Base-by-base conservation (phyloP, 2,329 filamentous ascomycete genomes). In the Stachybotrys chlorohalonatus region DNA sequence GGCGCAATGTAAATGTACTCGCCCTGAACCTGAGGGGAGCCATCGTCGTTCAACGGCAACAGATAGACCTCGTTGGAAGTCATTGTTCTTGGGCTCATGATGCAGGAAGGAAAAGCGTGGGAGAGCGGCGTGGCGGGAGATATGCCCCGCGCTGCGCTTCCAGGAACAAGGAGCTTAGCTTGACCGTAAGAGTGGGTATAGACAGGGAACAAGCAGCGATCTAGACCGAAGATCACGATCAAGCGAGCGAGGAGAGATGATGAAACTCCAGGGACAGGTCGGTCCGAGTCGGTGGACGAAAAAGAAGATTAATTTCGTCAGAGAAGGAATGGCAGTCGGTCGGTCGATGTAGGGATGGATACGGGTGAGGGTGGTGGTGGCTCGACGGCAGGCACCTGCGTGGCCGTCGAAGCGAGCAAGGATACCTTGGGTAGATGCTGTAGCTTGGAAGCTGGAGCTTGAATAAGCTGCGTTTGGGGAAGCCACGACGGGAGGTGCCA, bases 1-100 rank as follows among this genome's bases (percentile, higher is more conserved):
- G 94, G 85, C 1, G 91, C 87, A 48, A 99, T 78, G 70, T 96
- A 96, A 65, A 97, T 89, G 76, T 96, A 99, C 63, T 89, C 85
- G 64, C 91, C 89, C 31, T 89, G 81, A 51, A 99, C 85, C 69
- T 95, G 86, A 42, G 95, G 94, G 62, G 90, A 91, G 64, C 95
- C 94, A 73, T 93, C 83, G 73, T 99, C 93, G 68, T 90, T 94
- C 72, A 99, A 82, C 60, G 89, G 89, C 59, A 99, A 81, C 65
- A 95, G 76, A 75, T 96, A 95, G 60, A 96, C 85, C 72, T 90
- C 81, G 68, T 76, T 83, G 63, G 83, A 84, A 63, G 79, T 79
- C 74, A 85, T 83, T 58, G 77, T 85, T 71, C 74, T 74, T 57
- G 81, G 81, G 64, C 77, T 75, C 81, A 85, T 84, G 68, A 61